Base-by-base conservation (phyloP, 2,329 filamentous ascomycete genomes). In the Colletotrichum scovillei region DNA sequence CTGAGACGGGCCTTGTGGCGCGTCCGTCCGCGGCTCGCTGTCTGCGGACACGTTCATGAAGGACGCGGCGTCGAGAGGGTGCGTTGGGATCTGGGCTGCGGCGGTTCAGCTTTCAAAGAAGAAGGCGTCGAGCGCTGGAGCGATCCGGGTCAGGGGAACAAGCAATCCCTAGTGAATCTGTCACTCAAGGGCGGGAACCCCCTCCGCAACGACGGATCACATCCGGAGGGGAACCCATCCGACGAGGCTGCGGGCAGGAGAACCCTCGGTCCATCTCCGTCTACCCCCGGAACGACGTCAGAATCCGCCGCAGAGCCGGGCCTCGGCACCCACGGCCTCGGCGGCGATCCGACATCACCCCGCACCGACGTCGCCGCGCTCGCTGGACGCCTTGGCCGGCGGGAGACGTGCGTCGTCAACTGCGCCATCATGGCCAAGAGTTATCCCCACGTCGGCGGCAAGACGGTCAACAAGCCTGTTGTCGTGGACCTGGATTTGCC, bases 401-500 rank as follows among this genome's bases (percentile, higher is more conserved):
- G 80, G 73, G 93, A 96, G 84, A 97, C 94, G 1, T 95, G 92
- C 79, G 84, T 97, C 66, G 88, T 97, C 76, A 97, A 97, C 82
- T 93, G 93, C 32, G 91, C 94, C 24, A 91, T 95, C 74, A 89
- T 93, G 86, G 91, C 90, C 56, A 91, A 87, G 26, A 91, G 89
- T 74, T 92, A 90, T 82, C 92, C 92, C 63, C 91, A 93, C 75
- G 78, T 77, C 1, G 87, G 86, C 1, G 90, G 90, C 19, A 93
- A 92, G 80, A 86, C 82, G 74, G 91, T 93, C 82, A 91, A 95
- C 81, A 94, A 95, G 79, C 92, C 94, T 24, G 92, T 97, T 76
- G 92, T 97, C n/a, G 91, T 97, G 14, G 94, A 97, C 79, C 79
- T 97, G 35, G 91, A 95, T 76, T 84, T 97, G 74, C 92, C 92